Evolutionary conservation across 345 rosid species (phyloP).

Genomic region (Ceriops decandra): DNA sequence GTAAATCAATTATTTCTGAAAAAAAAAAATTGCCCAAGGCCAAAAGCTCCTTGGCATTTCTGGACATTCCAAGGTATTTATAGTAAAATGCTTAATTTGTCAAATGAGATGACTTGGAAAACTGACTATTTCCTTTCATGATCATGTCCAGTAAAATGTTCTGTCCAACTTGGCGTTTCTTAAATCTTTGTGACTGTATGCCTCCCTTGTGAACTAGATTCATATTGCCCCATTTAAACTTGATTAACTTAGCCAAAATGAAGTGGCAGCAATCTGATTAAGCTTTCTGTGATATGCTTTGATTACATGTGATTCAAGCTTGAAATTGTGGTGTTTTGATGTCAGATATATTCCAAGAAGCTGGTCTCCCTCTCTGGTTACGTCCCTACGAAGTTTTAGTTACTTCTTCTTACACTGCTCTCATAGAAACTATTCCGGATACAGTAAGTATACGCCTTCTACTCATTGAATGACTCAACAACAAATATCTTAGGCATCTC

Average conservation of each 20-base stretch:
- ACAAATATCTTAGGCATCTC: slow-evolving; percentile 9
- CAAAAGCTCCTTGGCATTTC: too few species aligned
- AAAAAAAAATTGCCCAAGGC: too few species aligned
- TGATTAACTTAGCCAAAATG: not conserved
- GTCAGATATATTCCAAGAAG: slow-evolving; percentile 98
- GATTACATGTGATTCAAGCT: not conserved
- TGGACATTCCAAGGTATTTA: too few species aligned
- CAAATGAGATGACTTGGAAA: too few species aligned
- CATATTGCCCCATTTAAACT: not conserved
- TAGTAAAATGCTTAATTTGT: too few species aligned
- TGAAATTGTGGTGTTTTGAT: slow-evolving; percentile 16
- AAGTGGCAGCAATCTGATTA: too few species aligned
- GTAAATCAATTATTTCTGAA: too few species aligned
- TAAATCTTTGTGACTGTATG: not conserved
- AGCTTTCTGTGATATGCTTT: not conserved
- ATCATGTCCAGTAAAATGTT: too few species aligned
- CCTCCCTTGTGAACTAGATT: not conserved
- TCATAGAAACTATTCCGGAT: slow-evolving; percentile 97
- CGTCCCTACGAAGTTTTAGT: slow-evolving; percentile 95
- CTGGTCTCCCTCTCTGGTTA: slow-evolving; percentile 98
- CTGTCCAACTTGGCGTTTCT: too few species aligned
- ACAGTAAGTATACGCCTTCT: slow-evolving; percentile 47
- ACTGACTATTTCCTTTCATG: too few species aligned
- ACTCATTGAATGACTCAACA: slow-evolving; percentile 7
- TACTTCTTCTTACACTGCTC: slow-evolving; percentile 98